A percentile compares a stretch with the other conserved stretches of the same genome.
These are phyloP conservation scores for Hypoxylon intermedium DNA, from an alignment of 495 filamentous ascomycete genomes.

Conservation along the genomic window DNA sequence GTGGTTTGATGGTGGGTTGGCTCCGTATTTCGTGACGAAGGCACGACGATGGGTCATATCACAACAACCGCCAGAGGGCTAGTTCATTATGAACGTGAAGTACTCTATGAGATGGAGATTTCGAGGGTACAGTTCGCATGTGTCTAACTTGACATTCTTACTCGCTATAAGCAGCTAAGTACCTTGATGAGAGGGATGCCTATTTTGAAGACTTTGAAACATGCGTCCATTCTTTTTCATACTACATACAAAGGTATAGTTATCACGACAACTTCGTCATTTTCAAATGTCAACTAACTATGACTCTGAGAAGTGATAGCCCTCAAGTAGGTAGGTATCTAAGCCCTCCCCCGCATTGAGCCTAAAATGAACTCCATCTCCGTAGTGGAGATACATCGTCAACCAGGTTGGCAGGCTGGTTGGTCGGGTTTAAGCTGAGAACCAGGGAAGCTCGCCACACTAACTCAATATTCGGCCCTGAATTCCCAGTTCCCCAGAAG, in stretches of 20 bases:
- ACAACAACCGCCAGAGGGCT: no score
- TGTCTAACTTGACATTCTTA: background rate
- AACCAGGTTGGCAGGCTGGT: constrained; percentile 24
- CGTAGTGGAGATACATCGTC: constrained; percentile 30
- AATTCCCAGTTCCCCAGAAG: constrained; percentile 16
- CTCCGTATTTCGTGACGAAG: constrained; percentile 3
- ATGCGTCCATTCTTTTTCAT: background rate
- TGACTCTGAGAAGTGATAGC: no score
- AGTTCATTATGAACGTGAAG: no score
- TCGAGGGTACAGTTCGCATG: background rate
- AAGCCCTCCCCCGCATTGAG: constrained; percentile 43
- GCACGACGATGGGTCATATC: no score
- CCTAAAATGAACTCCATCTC: constrained; percentile 39
- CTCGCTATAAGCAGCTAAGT: no score
- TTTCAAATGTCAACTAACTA: background rate
- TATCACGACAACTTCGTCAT: constrained; percentile 10
- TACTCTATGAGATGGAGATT: no score
- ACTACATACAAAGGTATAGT: no score
- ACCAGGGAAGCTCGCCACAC: constrained; percentile 25
- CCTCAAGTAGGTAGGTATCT: no score
- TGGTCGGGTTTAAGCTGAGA: constrained; percentile 24
- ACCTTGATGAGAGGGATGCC: no score
- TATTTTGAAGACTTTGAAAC: no score
- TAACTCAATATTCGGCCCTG: constrained; percentile 28
- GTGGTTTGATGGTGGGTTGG: background rate